Conservation (phyloP, 208 protist genomes). For the Borovskyia barvae region DNA sequence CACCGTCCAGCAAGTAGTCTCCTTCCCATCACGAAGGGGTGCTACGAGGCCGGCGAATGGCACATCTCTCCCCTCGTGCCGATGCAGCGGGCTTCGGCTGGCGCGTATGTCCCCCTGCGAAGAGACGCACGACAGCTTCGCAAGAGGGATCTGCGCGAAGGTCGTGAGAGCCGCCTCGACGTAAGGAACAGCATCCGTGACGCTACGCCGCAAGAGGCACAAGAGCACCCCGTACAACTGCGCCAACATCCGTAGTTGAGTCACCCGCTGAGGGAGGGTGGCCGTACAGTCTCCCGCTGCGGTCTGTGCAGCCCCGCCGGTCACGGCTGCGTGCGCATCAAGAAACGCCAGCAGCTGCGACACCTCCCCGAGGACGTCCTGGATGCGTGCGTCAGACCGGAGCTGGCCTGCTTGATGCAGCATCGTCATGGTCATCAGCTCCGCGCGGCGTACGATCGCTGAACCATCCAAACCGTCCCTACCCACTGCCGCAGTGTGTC, state of each 20-base stretch:
- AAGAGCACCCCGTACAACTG: slow-evolving; percentile 34
- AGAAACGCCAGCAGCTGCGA: slow-evolving; percentile 24
- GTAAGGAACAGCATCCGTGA: slow-evolving; percentile 33
- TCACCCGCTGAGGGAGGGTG: slow-evolving; percentile 26
- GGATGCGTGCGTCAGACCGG: slow-evolving; percentile 19
- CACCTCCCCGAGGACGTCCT: slow-evolving; percentile 28
- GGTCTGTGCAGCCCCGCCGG: slow-evolving; percentile 22
- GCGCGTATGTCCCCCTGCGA: no score
- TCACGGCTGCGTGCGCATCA: slow-evolving; percentile 17
- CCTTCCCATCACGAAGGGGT: no score
- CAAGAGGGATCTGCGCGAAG: slow-evolving; percentile 26
- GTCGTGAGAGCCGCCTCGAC: slow-evolving; percentile 32
- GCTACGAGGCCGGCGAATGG: no score
- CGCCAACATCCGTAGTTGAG: slow-evolving; percentile 38
- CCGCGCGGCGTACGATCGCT: slow-evolving; percentile 4
- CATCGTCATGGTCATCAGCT: slow-evolving; percentile 16
- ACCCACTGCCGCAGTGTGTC: background rate
- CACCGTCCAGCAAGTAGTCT: no score
- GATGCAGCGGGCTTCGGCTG: no score
- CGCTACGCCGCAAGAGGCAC: slow-evolving; percentile 26
- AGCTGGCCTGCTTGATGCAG: slow-evolving; percentile 6
- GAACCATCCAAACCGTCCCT: slow-evolving; percentile 3
- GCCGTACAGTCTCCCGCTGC: slow-evolving; percentile 19
- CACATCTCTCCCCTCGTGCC: no score
- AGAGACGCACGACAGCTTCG: slow-evolving; percentile 16